A percentile compares a stretch with the other conserved stretches of the same genome.
These are phyloP conservation scores for Vaccinium corymbosum DNA, from an alignment of 148 eudicot species.

Conservation along the genomic window DNA sequence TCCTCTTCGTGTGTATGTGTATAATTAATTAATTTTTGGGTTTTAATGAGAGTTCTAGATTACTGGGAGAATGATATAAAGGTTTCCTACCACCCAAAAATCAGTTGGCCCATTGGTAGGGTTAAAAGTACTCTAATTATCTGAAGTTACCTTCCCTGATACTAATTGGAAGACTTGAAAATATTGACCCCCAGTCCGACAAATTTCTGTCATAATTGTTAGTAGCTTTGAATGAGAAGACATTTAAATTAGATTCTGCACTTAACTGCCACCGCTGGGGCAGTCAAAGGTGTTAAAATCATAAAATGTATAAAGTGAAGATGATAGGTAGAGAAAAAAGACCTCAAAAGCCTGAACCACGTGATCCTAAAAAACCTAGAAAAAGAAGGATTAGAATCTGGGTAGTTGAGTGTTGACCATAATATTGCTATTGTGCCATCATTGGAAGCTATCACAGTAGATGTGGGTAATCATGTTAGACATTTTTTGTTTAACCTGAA, in stretches of 20 bases:
- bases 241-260: not conserved
- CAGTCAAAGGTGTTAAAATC: not conserved
- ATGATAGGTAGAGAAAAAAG: not conserved
- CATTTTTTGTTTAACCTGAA: not conserved
- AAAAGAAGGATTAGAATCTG: not conserved
- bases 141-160: not conserved
- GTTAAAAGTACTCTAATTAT: not conserved
- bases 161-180: not conserved
- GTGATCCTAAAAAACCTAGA: not conserved
- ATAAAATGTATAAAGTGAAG: not conserved
- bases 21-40: not conserved
- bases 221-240: not conserved
- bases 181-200: not conserved
- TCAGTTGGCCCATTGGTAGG: not conserved
- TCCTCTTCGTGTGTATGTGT: not conserved
- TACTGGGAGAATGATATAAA: not conserved
- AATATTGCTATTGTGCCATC: not conserved
- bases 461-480: constrained; percentile 5
- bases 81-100: not conserved
- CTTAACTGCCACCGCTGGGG: not conserved
- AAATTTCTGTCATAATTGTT: not conserved
- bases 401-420: not conserved
- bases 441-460: not conserved
- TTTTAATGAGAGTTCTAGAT: not conserved
- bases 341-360: not conserved